These are phyloP conservation scores for Pseudozyma thailandica DNA, from an alignment of 1,284 basidiomycete genomes.

Conservation along the genomic window DNA sequence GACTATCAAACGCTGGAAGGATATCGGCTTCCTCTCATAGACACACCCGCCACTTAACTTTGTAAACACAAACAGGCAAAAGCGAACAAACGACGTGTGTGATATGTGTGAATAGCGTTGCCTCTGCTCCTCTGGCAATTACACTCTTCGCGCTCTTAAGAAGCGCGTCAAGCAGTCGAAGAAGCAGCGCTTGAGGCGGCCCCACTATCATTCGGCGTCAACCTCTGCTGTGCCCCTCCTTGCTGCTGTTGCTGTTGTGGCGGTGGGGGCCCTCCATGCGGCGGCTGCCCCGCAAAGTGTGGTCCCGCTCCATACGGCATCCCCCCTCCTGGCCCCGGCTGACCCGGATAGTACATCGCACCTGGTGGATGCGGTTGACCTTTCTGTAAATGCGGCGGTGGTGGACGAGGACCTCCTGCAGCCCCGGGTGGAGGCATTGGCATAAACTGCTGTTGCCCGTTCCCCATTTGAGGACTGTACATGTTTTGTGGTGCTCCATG, in stretches of 20 bases:
- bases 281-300: conserved; percentile 24
- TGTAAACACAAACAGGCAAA: neutral
- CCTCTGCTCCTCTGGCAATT: neutral
- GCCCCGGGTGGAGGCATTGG: conserved; percentile 48
- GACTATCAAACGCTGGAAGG: conserved; percentile 27
- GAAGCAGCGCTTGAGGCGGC: conserved; percentile 39
- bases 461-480: conserved; percentile 62
- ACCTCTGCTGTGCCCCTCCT: conserved; percentile 12
- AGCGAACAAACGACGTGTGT: neutral
- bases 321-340: conserved; percentile 14
- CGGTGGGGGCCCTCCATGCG: conserved; percentile 14
- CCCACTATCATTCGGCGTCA: conserved; percentile 13
- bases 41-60: neutral
- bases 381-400: conserved; percentile 43
- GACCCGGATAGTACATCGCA: conserved; percentile 36
- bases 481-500: conserved; percentile 52
- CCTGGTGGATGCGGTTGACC: conserved; percentile 27
- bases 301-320: conserved; percentile 25
- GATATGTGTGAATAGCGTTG: neutral
- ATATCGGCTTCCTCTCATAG: conserved; percentile 27
- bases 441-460: conserved; percentile 42
- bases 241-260: too few species aligned
- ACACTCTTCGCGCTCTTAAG: too few species aligned
- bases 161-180: conserved; percentile 17
- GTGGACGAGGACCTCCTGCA: conserved; percentile 36